Evolutionary conservation across 148 eudicot species (phyloP).

Genomic region (Rhododendron simsii): DNA sequence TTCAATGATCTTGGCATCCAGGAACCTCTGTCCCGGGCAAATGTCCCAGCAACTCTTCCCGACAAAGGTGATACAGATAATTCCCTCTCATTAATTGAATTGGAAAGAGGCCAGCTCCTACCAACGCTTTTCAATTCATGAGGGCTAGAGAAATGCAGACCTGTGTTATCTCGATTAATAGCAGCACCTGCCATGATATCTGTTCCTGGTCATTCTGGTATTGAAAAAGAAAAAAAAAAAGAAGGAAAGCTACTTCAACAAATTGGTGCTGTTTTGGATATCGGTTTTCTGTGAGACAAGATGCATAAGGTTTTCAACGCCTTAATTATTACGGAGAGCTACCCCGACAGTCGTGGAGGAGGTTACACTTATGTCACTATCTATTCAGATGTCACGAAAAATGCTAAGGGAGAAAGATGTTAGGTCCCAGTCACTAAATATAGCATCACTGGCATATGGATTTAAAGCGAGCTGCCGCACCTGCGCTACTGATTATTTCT

Average conservation of each 20-base stretch:
- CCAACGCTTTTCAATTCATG: neutral
- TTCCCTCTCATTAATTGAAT: neutral
- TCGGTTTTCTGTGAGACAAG: no score
- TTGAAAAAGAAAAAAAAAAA: no score
- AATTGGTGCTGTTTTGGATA: no score
- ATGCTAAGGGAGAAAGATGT: neutral
- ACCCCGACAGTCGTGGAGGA: no score
- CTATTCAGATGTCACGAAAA: neutral
- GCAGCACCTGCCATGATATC: constrained; percentile 4
- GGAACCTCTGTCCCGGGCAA: neutral
- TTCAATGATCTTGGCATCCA: neutral
- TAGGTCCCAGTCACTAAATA: neutral
- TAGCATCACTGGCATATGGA: neutral
- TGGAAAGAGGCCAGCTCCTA: neutral
- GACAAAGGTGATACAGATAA: constrained; percentile 1
- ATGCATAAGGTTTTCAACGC: no score
- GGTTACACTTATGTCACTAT: no score
- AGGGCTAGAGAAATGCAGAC: neutral
- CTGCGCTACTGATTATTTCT: neutral
- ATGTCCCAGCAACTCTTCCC: neutral
- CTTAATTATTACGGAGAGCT: no score
- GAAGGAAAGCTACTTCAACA: no score
- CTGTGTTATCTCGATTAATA: constrained; percentile 6
- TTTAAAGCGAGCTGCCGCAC: neutral
- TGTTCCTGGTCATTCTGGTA: no score